Evolutionary conservation across 805 yeast species (phyloP), one percentile per base, ranked within the genome.

Genomic region (Vanderwaltozyma tropicalis): DNA sequence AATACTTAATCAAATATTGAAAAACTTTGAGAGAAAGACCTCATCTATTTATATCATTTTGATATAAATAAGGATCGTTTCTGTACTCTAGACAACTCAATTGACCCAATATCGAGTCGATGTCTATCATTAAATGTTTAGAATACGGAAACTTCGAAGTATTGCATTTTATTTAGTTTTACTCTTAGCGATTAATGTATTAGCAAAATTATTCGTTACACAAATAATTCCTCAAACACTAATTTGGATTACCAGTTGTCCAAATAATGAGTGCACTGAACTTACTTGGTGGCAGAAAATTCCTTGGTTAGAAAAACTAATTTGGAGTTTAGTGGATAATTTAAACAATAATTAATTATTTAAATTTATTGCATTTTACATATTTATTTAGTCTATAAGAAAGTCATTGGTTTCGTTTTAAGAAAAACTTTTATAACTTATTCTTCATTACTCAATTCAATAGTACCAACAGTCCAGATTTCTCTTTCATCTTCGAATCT

Each of bases 401-500:
- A 20, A 10, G 14, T 13, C 3, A 27, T 8, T 14, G 11, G 26
- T 14, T 1, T 12, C 4, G 16, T n/a, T n/a, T n/a, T n/a, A n/a
- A n/a, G n/a, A n/a, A n/a, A n/a, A n/a, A n/a, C n/a, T n/a, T n/a
- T 13, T 36, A 29, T 21, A n/a, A 35, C 13, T 32, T 35, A 60
- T 22, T 41, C 48, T 27, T 54, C 59, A 10, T 50, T 39, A 24
- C 42, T 42, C 27, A 72, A 34, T 41, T 76, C 82, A 41, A 75
- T 76, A 31, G 80, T 78, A 37, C 94, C 92, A 48, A 84, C 79
- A 5, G 89, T 78, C 95, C 95, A 86, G 20, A 87, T 78, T 59
- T 88, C 96, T 35, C 61, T 64, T 53, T 81, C 92, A 57, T 88
- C 95, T 62, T 87, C 96, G 50, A 72, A 73, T 51, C 84, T 72